These are phyloP conservation scores for Porogramme epimiltina DNA, from an alignment of 1,284 basidiomycete species.

Conservation along the genomic window DNA sequence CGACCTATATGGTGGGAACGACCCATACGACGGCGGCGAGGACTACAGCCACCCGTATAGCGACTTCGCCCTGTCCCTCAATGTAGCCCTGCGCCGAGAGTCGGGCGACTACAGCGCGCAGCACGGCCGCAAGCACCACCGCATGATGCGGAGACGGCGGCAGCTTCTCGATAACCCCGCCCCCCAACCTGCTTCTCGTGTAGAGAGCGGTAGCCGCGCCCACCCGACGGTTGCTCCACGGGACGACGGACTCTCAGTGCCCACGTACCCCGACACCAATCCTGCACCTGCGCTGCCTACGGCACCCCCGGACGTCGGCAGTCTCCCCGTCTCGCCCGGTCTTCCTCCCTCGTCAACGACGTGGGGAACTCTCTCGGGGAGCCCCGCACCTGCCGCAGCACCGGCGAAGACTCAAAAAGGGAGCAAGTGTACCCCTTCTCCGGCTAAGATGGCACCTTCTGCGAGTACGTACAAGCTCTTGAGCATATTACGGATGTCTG, in stretches of 20 bases:
- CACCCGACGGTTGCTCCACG: neutral
- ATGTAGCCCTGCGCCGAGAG: neutral
- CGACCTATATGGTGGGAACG: conserved; percentile 16
- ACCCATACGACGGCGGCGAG: conserved; percentile 17
- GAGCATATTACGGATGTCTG: neutral
- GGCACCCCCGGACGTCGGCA: conserved; percentile 5
- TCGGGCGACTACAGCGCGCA: neutral
- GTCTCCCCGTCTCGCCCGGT: neutral
- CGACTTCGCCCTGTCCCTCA: conserved; percentile 2
- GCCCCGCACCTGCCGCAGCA: conserved; percentile 32
- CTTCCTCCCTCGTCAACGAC: conserved; percentile 14
- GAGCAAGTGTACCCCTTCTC: conserved; percentile 38
- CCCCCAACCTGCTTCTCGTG: too few relatives aligned
- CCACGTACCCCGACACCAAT: conserved; percentile 3
- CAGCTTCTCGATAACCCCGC: neutral
- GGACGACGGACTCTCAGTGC: neutral
- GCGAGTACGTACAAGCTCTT: conserved; percentile 17
- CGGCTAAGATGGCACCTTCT: conserved; percentile 38
- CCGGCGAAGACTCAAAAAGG: conserved; percentile 28
- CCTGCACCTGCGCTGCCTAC: conserved; percentile 13
- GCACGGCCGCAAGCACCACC: conserved; percentile 9
- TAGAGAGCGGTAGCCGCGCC: neutral
- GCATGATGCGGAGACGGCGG: conserved; percentile 22
- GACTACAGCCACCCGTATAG: conserved; percentile 5
- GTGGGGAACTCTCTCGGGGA: conserved; percentile 23